These are phyloP conservation scores for Fusarium nisikadoi DNA, from an alignment of 2,329 filamentous ascomycete species.

Conservation along the genomic window DNA sequence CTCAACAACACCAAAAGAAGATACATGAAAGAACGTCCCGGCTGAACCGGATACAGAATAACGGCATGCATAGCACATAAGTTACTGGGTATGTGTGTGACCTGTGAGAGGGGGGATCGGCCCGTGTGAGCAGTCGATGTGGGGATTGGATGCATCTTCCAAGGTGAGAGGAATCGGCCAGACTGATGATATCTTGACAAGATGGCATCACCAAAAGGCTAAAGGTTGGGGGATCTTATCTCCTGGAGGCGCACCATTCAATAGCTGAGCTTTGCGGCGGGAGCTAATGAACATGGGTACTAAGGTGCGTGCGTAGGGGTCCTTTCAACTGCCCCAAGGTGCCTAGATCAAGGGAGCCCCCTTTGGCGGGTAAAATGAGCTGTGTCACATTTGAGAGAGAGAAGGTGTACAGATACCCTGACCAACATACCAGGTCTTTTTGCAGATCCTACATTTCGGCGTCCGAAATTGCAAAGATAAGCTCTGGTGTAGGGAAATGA, in stretches of 20 bases:
- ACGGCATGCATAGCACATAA: background rate
- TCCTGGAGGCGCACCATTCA: constrained; percentile 28
- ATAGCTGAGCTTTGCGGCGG: constrained; percentile 9
- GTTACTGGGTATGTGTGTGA: too few species aligned
- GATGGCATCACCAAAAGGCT: constrained; percentile 40
- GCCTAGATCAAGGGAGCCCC: background rate
- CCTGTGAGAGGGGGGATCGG: constrained; percentile 31
- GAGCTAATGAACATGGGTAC: constrained; percentile 15
- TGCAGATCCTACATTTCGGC: background rate
- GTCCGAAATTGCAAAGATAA: constrained; percentile 3
- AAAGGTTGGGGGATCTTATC: constrained; percentile 33
- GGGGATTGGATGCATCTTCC: constrained; percentile 8
- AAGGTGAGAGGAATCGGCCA: constrained; percentile 2
- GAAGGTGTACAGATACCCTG: background rate
- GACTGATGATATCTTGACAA: constrained; percentile 32
- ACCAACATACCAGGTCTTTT: background rate
- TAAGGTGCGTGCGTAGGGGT: constrained; percentile 5
- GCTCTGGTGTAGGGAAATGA: constrained; percentile 15
- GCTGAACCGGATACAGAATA: constrained; percentile 35
- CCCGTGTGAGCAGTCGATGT: constrained; percentile 34
- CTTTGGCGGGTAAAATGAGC: background rate
- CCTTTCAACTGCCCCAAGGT: background rate
- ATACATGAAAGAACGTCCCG: constrained; percentile 7
- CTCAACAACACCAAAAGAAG: constrained; percentile 18
- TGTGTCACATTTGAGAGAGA: constrained; percentile 10